Evolutionary conservation across 345 rosid species (phyloP).

Genomic region (Gossypium rotundifolium): DNA sequence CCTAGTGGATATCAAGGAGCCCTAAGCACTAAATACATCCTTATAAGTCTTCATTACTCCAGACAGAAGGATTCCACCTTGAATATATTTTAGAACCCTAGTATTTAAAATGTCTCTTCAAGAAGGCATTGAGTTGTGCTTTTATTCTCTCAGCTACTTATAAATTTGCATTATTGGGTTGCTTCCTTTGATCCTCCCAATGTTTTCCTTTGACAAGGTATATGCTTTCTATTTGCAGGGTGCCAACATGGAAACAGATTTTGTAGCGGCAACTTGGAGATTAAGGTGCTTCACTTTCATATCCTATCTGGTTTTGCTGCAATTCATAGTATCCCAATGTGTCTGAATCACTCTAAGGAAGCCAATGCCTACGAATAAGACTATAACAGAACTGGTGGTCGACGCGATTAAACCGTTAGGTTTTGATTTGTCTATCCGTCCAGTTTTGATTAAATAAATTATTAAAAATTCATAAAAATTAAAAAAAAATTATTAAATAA

Average conservation of each 20-base stretch:
- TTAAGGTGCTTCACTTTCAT: constrained; percentile 45
- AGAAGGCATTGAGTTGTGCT: constrained; percentile 2
- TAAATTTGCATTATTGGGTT: not conserved
- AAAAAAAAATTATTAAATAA: no score
- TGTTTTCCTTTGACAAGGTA: not conserved
- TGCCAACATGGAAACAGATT: constrained; percentile 19
- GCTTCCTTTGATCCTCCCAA: not conserved
- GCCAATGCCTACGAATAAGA: not conserved
- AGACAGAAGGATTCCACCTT: not conserved
- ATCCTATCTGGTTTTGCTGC: not conserved
- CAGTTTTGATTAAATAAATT: no score
- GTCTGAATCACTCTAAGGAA: not conserved
- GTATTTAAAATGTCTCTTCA: not conserved
- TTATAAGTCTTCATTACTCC: not conserved
- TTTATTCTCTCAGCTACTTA: not conserved
- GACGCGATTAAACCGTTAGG: no score
- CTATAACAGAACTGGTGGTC: not conserved
- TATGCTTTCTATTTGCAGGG: constrained; percentile 25
- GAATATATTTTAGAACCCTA: not conserved
- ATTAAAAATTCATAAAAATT: no score
- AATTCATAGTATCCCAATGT: not conserved
- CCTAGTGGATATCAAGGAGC: not conserved
- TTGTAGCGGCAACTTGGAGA: constrained; percentile 63
- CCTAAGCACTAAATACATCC: not conserved
- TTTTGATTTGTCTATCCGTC: no score